Evolutionary conservation across 176 grass and related monocot species (phyloP), one percentile per base, ranked within the genome.

Genomic region (Raddia distichophylla): DNA sequence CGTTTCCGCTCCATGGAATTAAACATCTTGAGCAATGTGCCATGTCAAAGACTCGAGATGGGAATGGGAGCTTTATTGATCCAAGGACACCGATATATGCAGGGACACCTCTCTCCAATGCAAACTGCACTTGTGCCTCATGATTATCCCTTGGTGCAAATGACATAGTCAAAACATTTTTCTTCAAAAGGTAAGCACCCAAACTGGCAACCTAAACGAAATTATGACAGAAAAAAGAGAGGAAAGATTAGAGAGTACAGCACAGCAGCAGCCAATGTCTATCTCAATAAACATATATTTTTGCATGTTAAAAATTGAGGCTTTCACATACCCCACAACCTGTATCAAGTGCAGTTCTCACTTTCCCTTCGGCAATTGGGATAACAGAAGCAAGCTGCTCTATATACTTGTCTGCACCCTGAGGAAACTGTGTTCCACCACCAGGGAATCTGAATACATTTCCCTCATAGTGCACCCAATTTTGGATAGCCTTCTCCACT

Each of bases 21-120:
- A 97, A 86, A 88, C 94, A 97, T 60, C 87, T 85, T 8, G 94
- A 97, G 78, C 94, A 97, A 82, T 97, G 94, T 37, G 94, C 94
- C 94, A 93, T 91, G 80, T 97, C 91, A 86, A 97, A 97, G 50
- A 47, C 82, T 56, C 74, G 86, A 42, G 91, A 88, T 42, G 94
- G 89, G 68, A 90, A 97, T 35, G 91, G 83, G 55, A 94, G 83
- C 45, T 83, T 91, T 58, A 90, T 89, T 60, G 94, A 93, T 67
- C 91, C 91, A 73, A 94, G 78, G 55, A 94, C 89, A 80, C 89
- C 94, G 35, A 97, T 90, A 77, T 94, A 89, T 81, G 94, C 94
- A 84, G 94, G 94, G 49, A 97, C 84, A 5, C 94, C 94, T 86
- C 91, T 89, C 77, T 97, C 94, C 49, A 92, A 80, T 55, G 94